A percentile compares a stretch with the other conserved stretches of the same genome.
Conservation (phyloP, 805 yeast genomes). For the Myxozyma melibiosi region DNA sequence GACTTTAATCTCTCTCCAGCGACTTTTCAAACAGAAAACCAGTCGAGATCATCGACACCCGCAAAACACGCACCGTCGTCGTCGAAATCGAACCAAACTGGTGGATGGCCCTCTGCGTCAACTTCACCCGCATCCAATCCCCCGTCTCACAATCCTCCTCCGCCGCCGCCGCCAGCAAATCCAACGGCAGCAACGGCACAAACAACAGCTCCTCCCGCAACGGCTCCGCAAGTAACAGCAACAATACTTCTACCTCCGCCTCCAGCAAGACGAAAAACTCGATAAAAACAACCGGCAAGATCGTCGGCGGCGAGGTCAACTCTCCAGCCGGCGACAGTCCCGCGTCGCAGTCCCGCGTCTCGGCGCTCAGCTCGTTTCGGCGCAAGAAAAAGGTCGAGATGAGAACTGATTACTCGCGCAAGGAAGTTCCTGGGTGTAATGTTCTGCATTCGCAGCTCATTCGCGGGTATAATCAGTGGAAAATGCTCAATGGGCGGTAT, state of each 20-base stretch:
- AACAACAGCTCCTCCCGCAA: neutral
- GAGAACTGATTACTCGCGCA: slow-evolving; percentile 29
- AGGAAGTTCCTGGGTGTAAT: slow-evolving; percentile 30
- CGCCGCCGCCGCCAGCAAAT: neutral
- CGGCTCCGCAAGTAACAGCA: neutral
- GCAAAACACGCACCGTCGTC: slow-evolving; percentile 31
- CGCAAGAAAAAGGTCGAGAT: slow-evolving; percentile 23
- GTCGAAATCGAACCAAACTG: slow-evolving; percentile 32
- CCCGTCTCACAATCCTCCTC: slow-evolving; percentile 9
- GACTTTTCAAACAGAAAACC: slow-evolving; percentile 31
- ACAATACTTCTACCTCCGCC: neutral
- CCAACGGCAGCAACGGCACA: neutral
- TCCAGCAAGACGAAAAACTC: neutral
- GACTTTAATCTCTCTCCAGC: slow-evolving; percentile 9
- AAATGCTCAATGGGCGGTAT: slow-evolving; percentile 22
- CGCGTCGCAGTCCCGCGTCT: neutral
- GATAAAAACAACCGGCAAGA: slow-evolving; percentile 2
- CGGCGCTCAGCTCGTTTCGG: slow-evolving; percentile 26
- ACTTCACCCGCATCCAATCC: slow-evolving; percentile 27
- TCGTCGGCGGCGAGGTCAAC: slow-evolving; percentile 1
- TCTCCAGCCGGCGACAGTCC: neutral
- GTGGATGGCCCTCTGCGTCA: slow-evolving; percentile 32
- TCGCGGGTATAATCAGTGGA: slow-evolving; percentile 31
- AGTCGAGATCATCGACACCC: slow-evolving; percentile 32
- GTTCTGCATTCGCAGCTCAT: slow-evolving; percentile 29